Percentiles rank a stretch among this genome's conserved stretches.
These are phyloP conservation scores for Bipolaris cookei DNA, from an alignment of 2,329 filamentous ascomycete species.

Conservation along the genomic window DNA sequence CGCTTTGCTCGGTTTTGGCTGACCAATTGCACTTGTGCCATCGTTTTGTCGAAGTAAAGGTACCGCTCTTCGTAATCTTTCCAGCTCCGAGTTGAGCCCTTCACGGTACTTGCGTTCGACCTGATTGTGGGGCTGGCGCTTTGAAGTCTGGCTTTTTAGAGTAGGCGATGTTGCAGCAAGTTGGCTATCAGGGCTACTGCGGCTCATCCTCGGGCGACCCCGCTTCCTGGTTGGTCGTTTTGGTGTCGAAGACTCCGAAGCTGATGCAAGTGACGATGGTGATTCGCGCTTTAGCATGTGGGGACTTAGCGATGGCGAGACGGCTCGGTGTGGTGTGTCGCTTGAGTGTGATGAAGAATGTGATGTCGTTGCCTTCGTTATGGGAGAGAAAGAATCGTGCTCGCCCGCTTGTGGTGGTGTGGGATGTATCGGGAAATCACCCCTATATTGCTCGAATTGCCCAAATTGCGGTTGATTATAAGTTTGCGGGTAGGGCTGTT, in stretches of 20 bases:
- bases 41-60: slow-evolving; percentile 42
- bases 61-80: slow-evolving; percentile 36
- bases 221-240: slow-evolving; percentile 41
- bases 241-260: slow-evolving; percentile 29
- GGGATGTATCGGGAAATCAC: slow-evolving; percentile 29
- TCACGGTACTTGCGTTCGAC: slow-evolving; percentile 40
- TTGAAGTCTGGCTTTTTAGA: slow-evolving; percentile 25
- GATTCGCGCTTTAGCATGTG: slow-evolving; percentile 41
- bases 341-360: slow-evolving; percentile 45
- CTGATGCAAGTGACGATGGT: slow-evolving; percentile 26
- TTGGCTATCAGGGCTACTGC: slow-evolving; percentile 22
- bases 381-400: slow-evolving; percentile 26
- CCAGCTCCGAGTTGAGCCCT: slow-evolving; percentile 41
- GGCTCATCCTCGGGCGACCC: slow-evolving; percentile 41
- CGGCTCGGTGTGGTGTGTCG: slow-evolving; percentile 31
- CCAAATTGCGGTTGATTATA: slow-evolving; percentile 30
- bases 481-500: slow-evolving; percentile 22
- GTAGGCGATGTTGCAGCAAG: slow-evolving; percentile 15
- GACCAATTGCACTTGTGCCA: slow-evolving; percentile 31
- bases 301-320: slow-evolving; percentile 37
- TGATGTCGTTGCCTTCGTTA: slow-evolving; percentile 27
- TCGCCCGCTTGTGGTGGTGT: slow-evolving; percentile 21
- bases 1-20: slow-evolving; percentile 44
- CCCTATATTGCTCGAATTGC: slow-evolving; percentile 26
- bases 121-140: slow-evolving; percentile 46